Base-by-base conservation (phyloP, 2,329 filamentous ascomycete species). In the Verticillium dahliae region DNA sequence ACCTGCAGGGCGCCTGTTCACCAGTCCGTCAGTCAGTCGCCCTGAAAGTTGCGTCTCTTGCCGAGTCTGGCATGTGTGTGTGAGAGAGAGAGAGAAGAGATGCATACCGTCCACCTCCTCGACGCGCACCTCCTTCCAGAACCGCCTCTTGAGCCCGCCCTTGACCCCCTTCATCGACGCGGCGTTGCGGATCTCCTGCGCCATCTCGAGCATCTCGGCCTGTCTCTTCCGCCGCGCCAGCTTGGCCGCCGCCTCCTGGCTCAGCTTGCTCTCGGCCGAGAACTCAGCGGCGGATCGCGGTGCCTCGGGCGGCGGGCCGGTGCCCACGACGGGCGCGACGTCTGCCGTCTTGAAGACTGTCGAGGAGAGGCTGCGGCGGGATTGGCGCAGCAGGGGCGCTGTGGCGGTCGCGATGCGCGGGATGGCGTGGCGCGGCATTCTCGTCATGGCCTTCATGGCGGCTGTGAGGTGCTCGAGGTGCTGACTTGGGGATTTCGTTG, bases 111-210 rank as follows among this genome's bases (percentile, higher is more conserved):
- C 78, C 10, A 83, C 82, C 70, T 90, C 85, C 66, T 83, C 80
- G 41, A 97, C 87, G 63, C 81, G 74, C 1, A 95, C 91, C 71
- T 95, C 85, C 74, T 90, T 91, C 94, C 94, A 98, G 78, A 97
- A 97, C 60, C 93, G 84, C 78, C 87, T 90, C 70, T 88, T 80
- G 62, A 84, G 70, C 39, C 73, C 77, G 18, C 73, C 71, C 65
- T 81, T 81, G 37, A 67, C 68, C 1, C 62, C 66, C 63, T 75
- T 77, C 38, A 68, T 71, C 38, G 68, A 68, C 18, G 66, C 69
- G 0, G 70, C 68, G 45, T 58, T 60, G 55, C 57, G 76, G 34
- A 83, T 70, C 62, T 81, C 78, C 67, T 79, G 79, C 6, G 81
- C 82, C 58, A 74, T 74, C 71, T 81, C 80, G 59, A 86, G 76